These are phyloP conservation scores for Trichosphaerium sp. DNA, from an alignment of 78 protist genomes.

Conservation along the genomic window DNA sequence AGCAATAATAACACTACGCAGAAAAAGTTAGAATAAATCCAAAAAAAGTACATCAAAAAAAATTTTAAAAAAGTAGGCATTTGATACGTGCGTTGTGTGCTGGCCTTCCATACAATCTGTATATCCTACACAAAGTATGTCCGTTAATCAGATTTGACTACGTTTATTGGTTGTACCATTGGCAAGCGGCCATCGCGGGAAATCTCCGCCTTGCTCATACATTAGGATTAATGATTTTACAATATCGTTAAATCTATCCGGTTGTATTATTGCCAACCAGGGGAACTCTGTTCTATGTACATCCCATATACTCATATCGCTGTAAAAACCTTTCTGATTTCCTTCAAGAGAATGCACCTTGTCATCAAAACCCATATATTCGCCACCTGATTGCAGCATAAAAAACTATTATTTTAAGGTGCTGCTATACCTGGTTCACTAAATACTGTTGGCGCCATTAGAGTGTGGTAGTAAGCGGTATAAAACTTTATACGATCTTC, in stretches of 20 bases:
- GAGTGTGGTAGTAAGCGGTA: not conserved
- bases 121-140: too few relatives aligned
- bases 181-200: not conserved
- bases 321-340: not conserved
- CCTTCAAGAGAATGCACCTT: not conserved
- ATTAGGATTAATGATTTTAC: not conserved
- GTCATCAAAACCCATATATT: not conserved
- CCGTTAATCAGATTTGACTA: too few relatives aligned
- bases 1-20: too few relatives aligned
- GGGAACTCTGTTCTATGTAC: not conserved
- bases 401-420: not conserved
- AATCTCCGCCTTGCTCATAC: not conserved
- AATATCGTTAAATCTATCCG: not conserved
- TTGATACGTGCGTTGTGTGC: too few relatives aligned
- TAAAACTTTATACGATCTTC: not conserved
- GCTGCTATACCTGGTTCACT: not conserved
- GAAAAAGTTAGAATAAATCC: too few relatives aligned
- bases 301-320: not conserved
- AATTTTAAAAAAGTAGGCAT: too few relatives aligned
- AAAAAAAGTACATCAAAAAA: too few relatives aligned
- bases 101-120: too few relatives aligned
- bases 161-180: not conserved
- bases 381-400: not conserved
- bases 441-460: not conserved
- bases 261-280: not conserved